A percentile compares a stretch with the other conserved stretches of the same genome.
Conservation (phyloP, 2,329 filamentous ascomycete genomes). For the Aspergillus caelatus region DNA sequence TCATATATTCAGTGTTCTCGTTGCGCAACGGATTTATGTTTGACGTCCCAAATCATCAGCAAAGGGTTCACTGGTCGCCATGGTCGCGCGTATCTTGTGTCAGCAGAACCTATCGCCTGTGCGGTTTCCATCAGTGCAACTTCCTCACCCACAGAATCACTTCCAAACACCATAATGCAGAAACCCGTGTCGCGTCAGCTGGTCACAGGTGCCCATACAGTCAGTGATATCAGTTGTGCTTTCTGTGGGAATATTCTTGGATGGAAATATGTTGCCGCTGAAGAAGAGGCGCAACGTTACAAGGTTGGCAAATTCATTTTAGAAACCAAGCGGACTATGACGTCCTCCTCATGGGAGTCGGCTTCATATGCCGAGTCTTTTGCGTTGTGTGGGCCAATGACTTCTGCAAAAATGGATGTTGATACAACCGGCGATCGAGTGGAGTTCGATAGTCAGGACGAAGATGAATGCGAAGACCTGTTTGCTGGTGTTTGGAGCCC, state of each 20-base stretch:
- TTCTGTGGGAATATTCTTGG: constrained; percentile 61
- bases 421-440: constrained; percentile 37
- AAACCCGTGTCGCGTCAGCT: constrained; percentile 60
- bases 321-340: constrained; percentile 60
- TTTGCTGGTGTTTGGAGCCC: constrained; percentile 66
- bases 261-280: constrained; percentile 67
- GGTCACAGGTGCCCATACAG: constrained; percentile 65
- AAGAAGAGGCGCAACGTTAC: constrained; percentile 63
- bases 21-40: constrained; percentile 62
- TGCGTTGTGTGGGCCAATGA: neutral
- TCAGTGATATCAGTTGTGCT: constrained; percentile 61
- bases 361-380: constrained; percentile 17
- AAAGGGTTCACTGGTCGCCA: constrained; percentile 69
- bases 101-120: constrained; percentile 42
- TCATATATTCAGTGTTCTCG: constrained; percentile 62
- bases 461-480: constrained; percentile 68
- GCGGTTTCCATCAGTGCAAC: constrained; percentile 32
- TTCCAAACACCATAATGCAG: constrained; percentile 63
- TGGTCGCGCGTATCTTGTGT: constrained; percentile 66
- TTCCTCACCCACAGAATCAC: constrained; percentile 36
- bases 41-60: constrained; percentile 62
- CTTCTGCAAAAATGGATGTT: constrained; percentile 8
- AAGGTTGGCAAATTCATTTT: constrained; percentile 70
- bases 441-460: constrained; percentile 67
- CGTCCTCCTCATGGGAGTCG: constrained; percentile 56